Conservation (phyloP, 2,329 filamentous ascomycete species). For the Alternaria angustiovoidea region DNA sequence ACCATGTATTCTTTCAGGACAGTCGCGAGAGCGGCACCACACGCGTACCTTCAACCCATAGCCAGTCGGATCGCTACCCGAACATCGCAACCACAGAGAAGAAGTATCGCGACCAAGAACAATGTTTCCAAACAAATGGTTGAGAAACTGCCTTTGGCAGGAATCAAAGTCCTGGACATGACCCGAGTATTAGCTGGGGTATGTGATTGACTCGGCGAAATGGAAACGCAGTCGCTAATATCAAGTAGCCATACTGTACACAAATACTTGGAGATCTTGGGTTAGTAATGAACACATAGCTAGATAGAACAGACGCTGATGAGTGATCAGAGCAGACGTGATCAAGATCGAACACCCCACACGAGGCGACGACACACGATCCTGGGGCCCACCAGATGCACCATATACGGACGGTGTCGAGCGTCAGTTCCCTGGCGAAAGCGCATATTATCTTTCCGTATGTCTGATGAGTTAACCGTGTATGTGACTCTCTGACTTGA, state of each 20-base stretch:
- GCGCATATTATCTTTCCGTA: slow-evolving; percentile 92
- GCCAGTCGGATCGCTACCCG: slow-evolving; percentile 1
- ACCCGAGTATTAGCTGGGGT: slow-evolving; percentile 80
- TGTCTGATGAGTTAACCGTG: not conserved
- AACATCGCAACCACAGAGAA: slow-evolving; percentile 27
- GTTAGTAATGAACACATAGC: slow-evolving; percentile 58
- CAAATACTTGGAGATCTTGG: slow-evolving; percentile 96
- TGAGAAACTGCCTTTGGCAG: slow-evolving; percentile 74
- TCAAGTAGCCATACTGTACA: slow-evolving; percentile 87
- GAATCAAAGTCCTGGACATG: slow-evolving; percentile 92
- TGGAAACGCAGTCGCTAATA: slow-evolving; percentile 23
- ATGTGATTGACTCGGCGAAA: slow-evolving; percentile 9
- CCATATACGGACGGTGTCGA: slow-evolving; percentile 69
- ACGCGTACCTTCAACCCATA: slow-evolving; percentile 2
- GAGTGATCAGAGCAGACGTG: slow-evolving; percentile 76
- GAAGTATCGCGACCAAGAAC: slow-evolving; percentile 52
- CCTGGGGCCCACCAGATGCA: slow-evolving; percentile 95
- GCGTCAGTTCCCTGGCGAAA: slow-evolving; percentile 81
- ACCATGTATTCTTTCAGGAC: slow-evolving; percentile 27
- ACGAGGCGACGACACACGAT: slow-evolving; percentile 90
- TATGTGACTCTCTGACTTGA: not conserved
- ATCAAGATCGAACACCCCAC: slow-evolving; percentile 96
- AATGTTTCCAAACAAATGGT: slow-evolving; percentile 45
- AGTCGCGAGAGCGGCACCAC: slow-evolving; percentile 12
- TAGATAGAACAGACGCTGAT: slow-evolving; percentile 11